Base-by-base conservation (phyloP, 176 grass and related monocot genomes). In the Cymbopogon citratus region DNA sequence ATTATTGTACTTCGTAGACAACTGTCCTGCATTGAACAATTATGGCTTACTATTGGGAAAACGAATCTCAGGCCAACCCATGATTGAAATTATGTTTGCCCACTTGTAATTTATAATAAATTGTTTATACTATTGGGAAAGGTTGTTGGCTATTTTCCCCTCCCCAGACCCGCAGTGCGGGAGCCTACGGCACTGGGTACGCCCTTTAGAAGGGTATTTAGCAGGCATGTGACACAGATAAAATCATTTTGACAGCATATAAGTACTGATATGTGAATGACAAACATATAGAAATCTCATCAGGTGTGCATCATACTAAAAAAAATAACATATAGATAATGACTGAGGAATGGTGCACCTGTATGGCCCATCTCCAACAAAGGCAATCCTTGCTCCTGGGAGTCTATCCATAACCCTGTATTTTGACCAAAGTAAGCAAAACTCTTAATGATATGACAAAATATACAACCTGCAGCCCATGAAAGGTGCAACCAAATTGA, bases 351-450 rank as follows among this genome's bases (percentile, higher is more conserved):
- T 29, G 28, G 27, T 34, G 25, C 75, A 95, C 93, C 97, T 91
- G 76, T 99, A 95, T 18, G 93, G 93, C 78, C 97, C 93, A 79
- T 95, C 93, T 74, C 91, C 93, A 83, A 95, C 77, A 85, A 99
- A 91, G 78, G 95, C 95, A 89, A 98, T 98, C 89, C 88, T 89
- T 79, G 92, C 90, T 91, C 88, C 92, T 14, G 88, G 84, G 13
- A 98, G 84, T 68, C 83, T 94, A 52, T 98, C 92, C 95, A 98
- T 94, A 69, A 98, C 92, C 84, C 95, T 97, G 82, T 63, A 89
- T 83, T 69, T 46, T 68, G 16, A 86, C 18, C 56, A 1, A 85
- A 76, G 80, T 81, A 80, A 74, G 80, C 36, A 65, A 78, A 74
- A 89, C 14, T 71, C 24, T 43, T 56, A 80, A 74, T 19, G 33